A percentile compares a stretch with the other conserved stretches of the same genome.
Conservation (phyloP, 306 rosid species). For the Vigna mungo region DNA sequence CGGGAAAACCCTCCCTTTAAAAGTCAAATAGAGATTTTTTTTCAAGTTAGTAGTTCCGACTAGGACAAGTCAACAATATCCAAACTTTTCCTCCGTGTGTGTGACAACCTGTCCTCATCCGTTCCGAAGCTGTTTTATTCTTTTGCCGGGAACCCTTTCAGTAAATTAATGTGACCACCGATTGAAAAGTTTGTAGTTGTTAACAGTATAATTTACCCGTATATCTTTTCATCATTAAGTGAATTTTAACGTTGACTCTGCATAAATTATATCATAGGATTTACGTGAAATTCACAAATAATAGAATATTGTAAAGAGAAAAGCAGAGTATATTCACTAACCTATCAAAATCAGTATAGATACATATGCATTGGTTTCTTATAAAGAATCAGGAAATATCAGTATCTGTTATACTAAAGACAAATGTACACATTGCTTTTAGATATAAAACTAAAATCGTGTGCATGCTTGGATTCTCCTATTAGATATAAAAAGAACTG, state of each 20-base stretch:
- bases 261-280: not conserved
- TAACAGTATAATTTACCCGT: not conserved
- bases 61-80: conserved; percentile 43
- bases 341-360: not conserved
- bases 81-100: conserved; percentile 10
- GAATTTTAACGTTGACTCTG: not conserved
- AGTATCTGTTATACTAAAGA: too few relatives aligned
- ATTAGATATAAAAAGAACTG: not conserved
- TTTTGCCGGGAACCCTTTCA: not conserved
- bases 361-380: not conserved
- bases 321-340: not conserved
- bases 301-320: not conserved
- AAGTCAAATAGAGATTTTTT: conserved; percentile 37
- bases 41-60: conserved; percentile 17
- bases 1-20: conserved; percentile 14
- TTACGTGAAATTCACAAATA: not conserved
- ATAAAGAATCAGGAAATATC: too few relatives aligned
- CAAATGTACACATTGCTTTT: too few relatives aligned
- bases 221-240: not conserved
- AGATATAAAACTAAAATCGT: too few relatives aligned
- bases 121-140: conserved; percentile 32
- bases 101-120: conserved; percentile 49
- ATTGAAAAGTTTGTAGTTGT: not conserved
- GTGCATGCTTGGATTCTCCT: too few relatives aligned
- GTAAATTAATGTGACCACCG: not conserved